Evolutionary conservation across 2,329 filamentous ascomycete genomes (phyloP).

Genomic region (Pleochaeta shiraiana): DNA sequence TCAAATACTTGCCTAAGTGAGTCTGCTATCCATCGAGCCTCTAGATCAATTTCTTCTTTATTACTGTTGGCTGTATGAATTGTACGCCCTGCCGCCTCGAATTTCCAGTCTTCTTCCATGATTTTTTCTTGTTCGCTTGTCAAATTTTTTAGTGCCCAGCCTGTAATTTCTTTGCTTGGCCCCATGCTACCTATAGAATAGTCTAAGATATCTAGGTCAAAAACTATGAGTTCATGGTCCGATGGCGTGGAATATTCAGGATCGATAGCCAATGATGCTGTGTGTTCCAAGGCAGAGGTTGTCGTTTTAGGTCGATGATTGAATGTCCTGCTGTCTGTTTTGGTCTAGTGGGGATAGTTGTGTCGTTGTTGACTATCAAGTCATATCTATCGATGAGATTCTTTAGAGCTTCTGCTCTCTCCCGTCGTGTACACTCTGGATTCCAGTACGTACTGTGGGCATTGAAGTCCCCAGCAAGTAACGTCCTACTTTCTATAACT

Average conservation of each 20-base stretch:
- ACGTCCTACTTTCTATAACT: not conserved
- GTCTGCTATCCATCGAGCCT: not conserved
- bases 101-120: not conserved
- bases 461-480: not conserved
- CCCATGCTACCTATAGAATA: not conserved
- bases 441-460: conserved; percentile 1
- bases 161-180: no score
- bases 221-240: not conserved
- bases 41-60: not conserved
- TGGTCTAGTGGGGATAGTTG: not conserved
- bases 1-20: not conserved
- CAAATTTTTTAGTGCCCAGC: not conserved
- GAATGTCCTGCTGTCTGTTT: not conserved
- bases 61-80: not conserved
- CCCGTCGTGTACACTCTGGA: not conserved
- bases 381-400: not conserved
- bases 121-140: not conserved
- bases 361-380: not conserved
- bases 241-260: not conserved
- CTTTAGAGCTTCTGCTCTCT: not conserved
- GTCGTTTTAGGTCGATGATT: not conserved
- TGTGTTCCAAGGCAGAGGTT: not conserved
- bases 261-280: not conserved
- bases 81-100: not conserved
- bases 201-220: not conserved